These are phyloP conservation scores for Rostrohypoxylon terebratum DNA, from an alignment of 495 filamentous ascomycete genomes.

Conservation along the genomic window DNA sequence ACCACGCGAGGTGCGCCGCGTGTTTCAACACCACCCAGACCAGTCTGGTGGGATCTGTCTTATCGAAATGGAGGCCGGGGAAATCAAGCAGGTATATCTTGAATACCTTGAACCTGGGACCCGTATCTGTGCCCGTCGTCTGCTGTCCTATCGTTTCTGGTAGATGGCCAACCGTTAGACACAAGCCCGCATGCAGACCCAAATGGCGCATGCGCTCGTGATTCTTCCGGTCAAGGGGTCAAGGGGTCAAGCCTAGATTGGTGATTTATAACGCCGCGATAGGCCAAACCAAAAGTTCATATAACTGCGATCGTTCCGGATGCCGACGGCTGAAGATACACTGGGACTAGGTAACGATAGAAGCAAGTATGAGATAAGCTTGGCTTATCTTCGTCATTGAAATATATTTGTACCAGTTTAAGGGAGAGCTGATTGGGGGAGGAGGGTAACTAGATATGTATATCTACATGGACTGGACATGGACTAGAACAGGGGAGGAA, in stretches of 20 bases:
- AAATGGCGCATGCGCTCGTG: conserved; percentile 43
- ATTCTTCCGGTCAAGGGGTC: conserved; percentile 35
- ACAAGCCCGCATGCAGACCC: conserved; percentile 37
- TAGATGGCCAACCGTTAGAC: conserved; percentile 36
- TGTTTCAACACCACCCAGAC: conserved; percentile 32
- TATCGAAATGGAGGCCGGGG: conserved; percentile 37
- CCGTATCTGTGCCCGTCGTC: background rate
- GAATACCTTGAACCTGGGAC: conserved; percentile 40
- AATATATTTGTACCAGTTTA: conserved; percentile 29
- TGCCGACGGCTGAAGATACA: conserved; percentile 32
- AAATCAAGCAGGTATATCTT: conserved; percentile 35
- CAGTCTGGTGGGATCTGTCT: conserved; percentile 40
- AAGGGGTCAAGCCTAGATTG: conserved; percentile 33
- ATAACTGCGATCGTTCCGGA: conserved; percentile 35
- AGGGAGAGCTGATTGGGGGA: conserved; percentile 30
- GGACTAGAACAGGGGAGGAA: too few relatives aligned
- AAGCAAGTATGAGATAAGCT: conserved; percentile 64
- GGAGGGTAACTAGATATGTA: conserved; percentile 11
- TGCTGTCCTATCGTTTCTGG: conserved; percentile 36
- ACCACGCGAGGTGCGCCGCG: conserved; percentile 42
- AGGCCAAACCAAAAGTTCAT: conserved; percentile 36
- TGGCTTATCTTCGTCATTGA: conserved; percentile 66
- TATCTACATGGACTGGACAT: conserved; percentile 21
- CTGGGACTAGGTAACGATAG: conserved; percentile 64
- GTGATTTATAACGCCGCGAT: conserved; percentile 31